Conservation (phyloP, 768 basidiomycete species). For the Stropharia rugosoannulata region DNA sequence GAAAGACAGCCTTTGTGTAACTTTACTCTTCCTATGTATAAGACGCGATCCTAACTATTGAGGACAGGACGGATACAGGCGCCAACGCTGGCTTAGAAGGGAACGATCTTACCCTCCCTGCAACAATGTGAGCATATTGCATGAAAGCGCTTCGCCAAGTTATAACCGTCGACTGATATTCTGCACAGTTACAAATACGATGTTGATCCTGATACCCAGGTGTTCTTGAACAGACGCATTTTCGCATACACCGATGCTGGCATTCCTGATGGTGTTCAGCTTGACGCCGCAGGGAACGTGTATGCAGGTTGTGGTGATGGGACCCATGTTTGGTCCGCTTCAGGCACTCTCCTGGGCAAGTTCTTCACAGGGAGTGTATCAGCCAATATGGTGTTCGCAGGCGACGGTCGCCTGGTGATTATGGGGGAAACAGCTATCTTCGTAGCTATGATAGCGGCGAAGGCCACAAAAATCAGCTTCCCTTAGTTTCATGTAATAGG, state of each 20-base stretch:
- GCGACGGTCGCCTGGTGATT: conserved; percentile 40
- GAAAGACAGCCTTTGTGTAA: conserved; percentile 64
- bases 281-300: conserved; percentile 64
- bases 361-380: conserved; percentile 51
- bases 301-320: conserved; percentile 73
- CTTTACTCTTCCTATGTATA: conserved; percentile 9
- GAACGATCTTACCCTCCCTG: conserved; percentile 55
- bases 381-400: conserved; percentile 48
- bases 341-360: conserved; percentile 62
- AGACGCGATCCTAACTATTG: background rate
- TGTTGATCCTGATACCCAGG: conserved; percentile 52
- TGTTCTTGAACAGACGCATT: conserved; percentile 57
- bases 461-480: conserved; percentile 18
- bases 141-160: background rate
- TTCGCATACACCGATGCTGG: conserved; percentile 70
- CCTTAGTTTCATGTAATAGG: conserved; percentile 4
- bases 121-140: conserved; percentile 56
- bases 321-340: conserved; percentile 43
- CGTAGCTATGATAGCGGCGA: conserved; percentile 44
- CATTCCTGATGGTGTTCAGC: conserved; percentile 64
- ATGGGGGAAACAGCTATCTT: conserved; percentile 48
- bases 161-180: background rate
- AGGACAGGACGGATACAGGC: conserved; percentile 51
- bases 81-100: conserved; percentile 43
- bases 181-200: conserved; percentile 62